Evolutionary conservation across 208 protist species (phyloP).

Genomic region (Trypanosoma avium): DNA sequence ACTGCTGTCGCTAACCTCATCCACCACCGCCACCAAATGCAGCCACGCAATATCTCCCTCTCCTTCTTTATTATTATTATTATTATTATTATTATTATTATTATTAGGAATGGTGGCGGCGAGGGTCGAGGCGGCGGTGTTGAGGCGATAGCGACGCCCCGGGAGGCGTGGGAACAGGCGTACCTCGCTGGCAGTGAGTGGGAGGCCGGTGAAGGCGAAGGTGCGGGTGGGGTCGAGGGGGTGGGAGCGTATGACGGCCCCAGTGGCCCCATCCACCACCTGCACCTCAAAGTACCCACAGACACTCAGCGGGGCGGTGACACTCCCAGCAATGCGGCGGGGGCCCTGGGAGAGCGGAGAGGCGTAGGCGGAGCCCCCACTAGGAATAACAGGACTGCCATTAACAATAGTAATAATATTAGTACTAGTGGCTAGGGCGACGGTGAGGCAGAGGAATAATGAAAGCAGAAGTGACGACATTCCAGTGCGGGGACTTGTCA

Average conservation of each 20-base stretch:
- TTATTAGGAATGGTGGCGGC: conserved; percentile 26
- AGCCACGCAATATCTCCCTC: conserved; percentile 29
- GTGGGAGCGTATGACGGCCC: conserved; percentile 51
- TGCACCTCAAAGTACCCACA: conserved; percentile 58
- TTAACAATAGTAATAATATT: conserved; percentile 3
- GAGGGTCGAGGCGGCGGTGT: conserved; percentile 40
- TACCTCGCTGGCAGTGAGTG: conserved; percentile 35
- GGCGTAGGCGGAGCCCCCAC: background rate
- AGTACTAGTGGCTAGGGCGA: background rate
- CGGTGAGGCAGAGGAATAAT: too few species aligned
- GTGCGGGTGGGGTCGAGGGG: conserved; percentile 56
- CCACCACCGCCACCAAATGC: conserved; percentile 30
- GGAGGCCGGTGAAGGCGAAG: conserved; percentile 63
- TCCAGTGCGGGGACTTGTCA: too few species aligned
- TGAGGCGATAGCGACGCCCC: conserved; percentile 33
- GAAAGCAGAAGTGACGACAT: too few species aligned
- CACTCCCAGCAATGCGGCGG: conserved; percentile 59
- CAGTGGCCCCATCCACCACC: conserved; percentile 51
- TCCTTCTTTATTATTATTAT: too few species aligned
- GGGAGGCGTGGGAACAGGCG: conserved; percentile 50
- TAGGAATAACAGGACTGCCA: background rate
- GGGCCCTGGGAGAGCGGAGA: background rate
- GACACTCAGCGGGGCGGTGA: conserved; percentile 37
- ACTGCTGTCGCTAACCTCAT: background rate
- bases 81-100: too few species aligned